Evolutionary conservation across 148 eudicot species (phyloP).

Genomic region (Tetragonia tetragonoides): DNA sequence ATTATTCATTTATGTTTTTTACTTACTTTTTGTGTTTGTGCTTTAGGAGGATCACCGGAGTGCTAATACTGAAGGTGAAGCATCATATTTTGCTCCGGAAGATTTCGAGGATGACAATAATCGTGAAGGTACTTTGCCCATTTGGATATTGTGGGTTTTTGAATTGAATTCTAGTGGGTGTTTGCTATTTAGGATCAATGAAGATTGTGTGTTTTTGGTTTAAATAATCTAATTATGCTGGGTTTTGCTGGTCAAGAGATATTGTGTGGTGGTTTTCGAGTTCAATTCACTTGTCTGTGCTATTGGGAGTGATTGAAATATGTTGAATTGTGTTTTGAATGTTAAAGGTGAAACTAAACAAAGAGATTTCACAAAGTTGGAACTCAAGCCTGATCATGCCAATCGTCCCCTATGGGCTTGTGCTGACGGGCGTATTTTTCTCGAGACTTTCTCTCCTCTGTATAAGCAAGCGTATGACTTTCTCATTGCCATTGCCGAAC

Average conservation of each 20-base stretch:
- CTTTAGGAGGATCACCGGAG: constrained; percentile 48
- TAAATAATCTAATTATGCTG: neutral
- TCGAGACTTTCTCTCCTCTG: constrained; percentile 86
- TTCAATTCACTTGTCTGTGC: neutral
- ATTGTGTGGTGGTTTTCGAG: neutral
- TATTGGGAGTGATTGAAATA: constrained; percentile 14
- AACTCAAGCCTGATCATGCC: constrained; percentile 81
- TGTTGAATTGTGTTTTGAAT: constrained; percentile 7
- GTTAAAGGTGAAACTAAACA: constrained; percentile 50
- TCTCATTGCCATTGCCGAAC: constrained; percentile 96
- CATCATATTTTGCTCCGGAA: constrained; percentile 40
- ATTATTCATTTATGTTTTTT: no score
- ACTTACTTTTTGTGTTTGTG: neutral
- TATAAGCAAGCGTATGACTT: constrained; percentile 99
- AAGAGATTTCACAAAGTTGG: constrained; percentile 84
- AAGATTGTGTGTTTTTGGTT: neutral
- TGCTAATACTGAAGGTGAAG: constrained; percentile 40
- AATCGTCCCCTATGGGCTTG: constrained; percentile 99
- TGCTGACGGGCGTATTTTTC: constrained; percentile 94
- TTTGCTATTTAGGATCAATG: constrained; percentile 5
- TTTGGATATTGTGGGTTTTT: neutral
- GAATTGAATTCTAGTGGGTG: neutral
- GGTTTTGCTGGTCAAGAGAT: neutral
- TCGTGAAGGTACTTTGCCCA: constrained; percentile 39
- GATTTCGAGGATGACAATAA: constrained; percentile 47